Evolutionary conservation across 352 stramenopile species (phyloP).

Genomic region (Lagenidium sp.): DNA sequence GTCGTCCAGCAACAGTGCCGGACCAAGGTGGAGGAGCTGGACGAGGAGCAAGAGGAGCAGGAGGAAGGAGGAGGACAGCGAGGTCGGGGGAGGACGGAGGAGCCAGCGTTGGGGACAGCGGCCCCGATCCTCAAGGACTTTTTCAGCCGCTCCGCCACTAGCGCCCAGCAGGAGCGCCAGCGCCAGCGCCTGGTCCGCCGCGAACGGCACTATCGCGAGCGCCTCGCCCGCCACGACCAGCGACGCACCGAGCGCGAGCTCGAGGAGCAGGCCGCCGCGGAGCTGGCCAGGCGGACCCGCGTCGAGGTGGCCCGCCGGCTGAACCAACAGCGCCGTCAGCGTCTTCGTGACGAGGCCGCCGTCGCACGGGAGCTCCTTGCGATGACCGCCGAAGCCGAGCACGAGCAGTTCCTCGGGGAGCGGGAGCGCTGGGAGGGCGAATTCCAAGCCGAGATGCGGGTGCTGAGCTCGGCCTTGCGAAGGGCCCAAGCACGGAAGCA

Average conservation of each 20-base stretch:
- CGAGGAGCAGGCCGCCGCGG: constrained; percentile 12
- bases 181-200: constrained; percentile 30
- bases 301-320: constrained; percentile 29
- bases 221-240: constrained; percentile 31
- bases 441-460: constrained; percentile 38
- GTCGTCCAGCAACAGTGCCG: too few species aligned
- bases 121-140: constrained; percentile 52
- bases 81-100: too few species aligned
- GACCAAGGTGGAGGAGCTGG: too few species aligned
- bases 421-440: constrained; percentile 38
- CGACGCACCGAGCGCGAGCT: constrained; percentile 23
- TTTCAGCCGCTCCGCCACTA: constrained; percentile 33
- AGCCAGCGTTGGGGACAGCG: too few species aligned
- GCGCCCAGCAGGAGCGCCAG: constrained; percentile 24
- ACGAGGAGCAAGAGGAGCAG: too few species aligned
- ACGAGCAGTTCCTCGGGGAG: constrained; percentile 17
- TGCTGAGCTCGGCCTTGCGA: constrained; percentile 28
- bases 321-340: constrained; percentile 24
- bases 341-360: constrained; percentile 25
- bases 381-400: constrained; percentile 11
- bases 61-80: too few species aligned
- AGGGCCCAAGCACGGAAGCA: constrained; percentile 13
- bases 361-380: constrained; percentile 16
- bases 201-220: constrained; percentile 28
- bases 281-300: constrained; percentile 15